Evolutionary conservation across 345 rosid genomes (phyloP).

Genomic region (Stellera chamaejasme): DNA sequence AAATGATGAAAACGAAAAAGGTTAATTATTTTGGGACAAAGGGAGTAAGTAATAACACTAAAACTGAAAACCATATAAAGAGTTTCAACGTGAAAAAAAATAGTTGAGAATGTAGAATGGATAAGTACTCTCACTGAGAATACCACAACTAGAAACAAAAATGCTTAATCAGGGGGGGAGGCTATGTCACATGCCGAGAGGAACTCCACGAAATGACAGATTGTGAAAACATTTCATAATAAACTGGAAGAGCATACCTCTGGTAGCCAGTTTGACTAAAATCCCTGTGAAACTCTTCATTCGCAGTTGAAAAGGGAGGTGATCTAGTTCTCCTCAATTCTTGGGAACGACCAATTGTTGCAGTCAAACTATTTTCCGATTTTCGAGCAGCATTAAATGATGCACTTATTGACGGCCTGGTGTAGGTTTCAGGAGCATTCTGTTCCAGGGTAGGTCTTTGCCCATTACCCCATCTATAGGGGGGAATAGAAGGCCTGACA

Average conservation of each 20-base stretch:
- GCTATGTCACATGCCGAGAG: no score
- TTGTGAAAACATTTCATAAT: neutral
- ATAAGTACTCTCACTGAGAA: no score
- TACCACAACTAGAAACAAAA: no score
- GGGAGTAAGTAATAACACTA: no score
- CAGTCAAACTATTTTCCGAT: slow-evolving; percentile 45
- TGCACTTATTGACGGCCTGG: slow-evolving; percentile 31
- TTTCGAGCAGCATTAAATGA: slow-evolving; percentile 51
- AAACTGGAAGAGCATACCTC: slow-evolving; percentile 23
- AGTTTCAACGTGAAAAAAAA: no score
- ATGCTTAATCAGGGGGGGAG: no score
- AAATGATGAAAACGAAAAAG: no score
- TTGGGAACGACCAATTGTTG: slow-evolving; percentile 45
- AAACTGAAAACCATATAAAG: no score
- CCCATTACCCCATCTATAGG: slow-evolving; percentile 36
- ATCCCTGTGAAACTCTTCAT: slow-evolving; percentile 26
- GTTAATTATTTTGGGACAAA: no score
- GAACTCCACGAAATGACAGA: no score
- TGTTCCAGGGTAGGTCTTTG: slow-evolving; percentile 26
- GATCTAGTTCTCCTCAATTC: slow-evolving; percentile 50
- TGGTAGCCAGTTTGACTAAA: slow-evolving; percentile 17
- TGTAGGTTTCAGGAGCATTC: slow-evolving; percentile 27
- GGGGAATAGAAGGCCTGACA: slow-evolving; percentile 38
- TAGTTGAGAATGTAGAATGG: no score
- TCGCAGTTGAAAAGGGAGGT: slow-evolving; percentile 28